Evolutionary conservation across 139 green algal genomes (phyloP).

Genomic region (Nannochloris sp.): DNA sequence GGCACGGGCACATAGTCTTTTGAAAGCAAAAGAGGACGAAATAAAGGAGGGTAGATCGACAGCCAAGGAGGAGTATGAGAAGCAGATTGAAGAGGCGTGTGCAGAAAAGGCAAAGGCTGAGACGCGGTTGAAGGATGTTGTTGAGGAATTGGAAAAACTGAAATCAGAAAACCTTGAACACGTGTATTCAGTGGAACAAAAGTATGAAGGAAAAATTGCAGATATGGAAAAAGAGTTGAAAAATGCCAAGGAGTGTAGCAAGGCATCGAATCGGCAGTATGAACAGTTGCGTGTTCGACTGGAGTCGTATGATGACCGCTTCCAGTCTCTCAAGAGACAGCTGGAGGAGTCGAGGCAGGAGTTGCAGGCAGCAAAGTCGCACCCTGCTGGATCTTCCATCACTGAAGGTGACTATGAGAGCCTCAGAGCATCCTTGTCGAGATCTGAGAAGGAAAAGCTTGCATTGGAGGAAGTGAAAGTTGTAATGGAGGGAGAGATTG

Average conservation of each 20-base stretch:
- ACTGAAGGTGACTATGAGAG: constrained; percentile 16
- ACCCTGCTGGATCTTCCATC: constrained; percentile 6
- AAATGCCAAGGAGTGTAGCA: constrained; percentile 4
- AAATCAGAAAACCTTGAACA: constrained; percentile 1
- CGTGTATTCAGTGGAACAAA: neutral
- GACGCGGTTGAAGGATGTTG: constrained; percentile 1
- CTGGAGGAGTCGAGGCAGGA: neutral
- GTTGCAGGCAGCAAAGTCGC: neutral
- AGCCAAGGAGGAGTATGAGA: constrained; percentile 16
- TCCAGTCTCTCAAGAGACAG: constrained; percentile 8
- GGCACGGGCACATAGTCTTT: constrained; percentile 38
- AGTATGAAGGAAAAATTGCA: constrained; percentile 13
- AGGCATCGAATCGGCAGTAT: constrained; percentile 22
- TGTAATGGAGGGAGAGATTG: constrained; percentile 1
- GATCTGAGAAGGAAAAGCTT: neutral
- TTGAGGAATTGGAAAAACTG: neutral
- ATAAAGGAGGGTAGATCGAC: constrained; percentile 5
- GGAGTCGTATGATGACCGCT: constrained; percentile 28
- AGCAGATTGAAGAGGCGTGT: neutral
- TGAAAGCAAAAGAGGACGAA: constrained; percentile 38
- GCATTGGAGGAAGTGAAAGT: neutral
- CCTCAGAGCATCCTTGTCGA: neutral
- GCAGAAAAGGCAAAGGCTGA: neutral
- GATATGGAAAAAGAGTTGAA: constrained; percentile 5
- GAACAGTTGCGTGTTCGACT: constrained; percentile 31